Base-by-base conservation (phyloP, 164 flowering plant species). In the Taxillus chinensis region DNA sequence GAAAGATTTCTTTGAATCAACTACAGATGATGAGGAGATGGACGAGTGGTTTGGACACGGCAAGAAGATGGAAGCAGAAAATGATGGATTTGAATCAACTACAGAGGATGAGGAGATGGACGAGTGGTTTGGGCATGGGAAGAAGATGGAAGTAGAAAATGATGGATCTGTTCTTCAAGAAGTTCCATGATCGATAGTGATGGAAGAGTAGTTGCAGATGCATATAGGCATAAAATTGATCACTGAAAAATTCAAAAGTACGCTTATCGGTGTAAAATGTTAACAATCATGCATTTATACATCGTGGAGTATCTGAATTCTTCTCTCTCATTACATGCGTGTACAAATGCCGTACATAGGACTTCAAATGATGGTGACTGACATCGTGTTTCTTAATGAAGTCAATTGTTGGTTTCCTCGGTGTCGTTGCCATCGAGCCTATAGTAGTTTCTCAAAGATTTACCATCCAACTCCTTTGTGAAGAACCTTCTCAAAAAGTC, bases 41-140 rank as follows among this genome's bases (percentile, higher is more conserved):
- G 78, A 73, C 38, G 87, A 74, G n/a, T 89, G 92, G 96, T 89
- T 89, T 80, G 77, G 80, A 9, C 52, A 42, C 37, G 61, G 45
- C 53, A 69, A 64, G 55, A 64, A 64, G 38, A 51, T 12, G 10
- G 54, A 69, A 55, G 48, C 53, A 41, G 64, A 48, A 27, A 64
- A 40, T 5, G 10, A 10, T 51, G 50, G 8, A 52, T 5, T 64
- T 16, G 76, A 67, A 45, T 73, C 71, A 39, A 57, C 64, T 38
- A 27, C 1, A 27, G 27, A 27, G 0, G 27, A 2, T 27, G 27
- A 27, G 27, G 27, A 27, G 27, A 27, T 27, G 78, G 78, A 73
- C 38, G 87, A 74, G n/a, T 89, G 92, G 96, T 89, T 89, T 80
- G 77, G 80, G 12, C 52, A 40, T 39, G 61, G 45, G 53, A 69